These are phyloP conservation scores for Fonsecaea monophora DNA, from an alignment of 2,329 filamentous ascomycete genomes.

Conservation along the genomic window DNA sequence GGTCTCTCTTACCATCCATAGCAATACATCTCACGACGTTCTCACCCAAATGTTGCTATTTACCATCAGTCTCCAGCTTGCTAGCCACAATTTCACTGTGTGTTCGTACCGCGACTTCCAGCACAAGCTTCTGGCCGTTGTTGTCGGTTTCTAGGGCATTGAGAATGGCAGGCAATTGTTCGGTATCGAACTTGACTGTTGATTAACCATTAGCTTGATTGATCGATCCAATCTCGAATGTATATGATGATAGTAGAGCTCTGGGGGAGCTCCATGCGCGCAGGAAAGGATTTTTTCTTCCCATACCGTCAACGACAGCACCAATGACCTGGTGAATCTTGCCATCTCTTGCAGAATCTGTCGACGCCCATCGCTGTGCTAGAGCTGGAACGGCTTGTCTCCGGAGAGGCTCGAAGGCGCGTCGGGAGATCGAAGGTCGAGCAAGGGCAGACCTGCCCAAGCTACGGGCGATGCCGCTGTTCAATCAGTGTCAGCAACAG, in stretches of 20 bases:
- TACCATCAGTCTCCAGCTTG: constrained; percentile 38
- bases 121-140: constrained; percentile 89
- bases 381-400: constrained; percentile 66
- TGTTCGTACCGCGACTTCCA: constrained; percentile 88
- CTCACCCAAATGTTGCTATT: constrained; percentile 97
- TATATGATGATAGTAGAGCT: constrained; percentile 45
- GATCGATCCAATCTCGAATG: constrained; percentile 3
- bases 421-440: constrained; percentile 62
- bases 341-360: constrained; percentile 64
- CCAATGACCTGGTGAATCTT: constrained; percentile 87
- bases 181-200: constrained; percentile 93
- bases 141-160: constrained; percentile 94
- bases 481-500: constrained; percentile 39
- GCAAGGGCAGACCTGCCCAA: constrained; percentile 64
- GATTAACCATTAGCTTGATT: constrained; percentile 27
- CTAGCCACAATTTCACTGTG: constrained; percentile 7
- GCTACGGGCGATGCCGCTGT: constrained; percentile 70
- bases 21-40: constrained; percentile 99
- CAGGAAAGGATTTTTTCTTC: constrained; percentile 31
- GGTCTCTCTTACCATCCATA: constrained; percentile 83
- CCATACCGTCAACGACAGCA: constrained; percentile 96
- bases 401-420: constrained; percentile 63
- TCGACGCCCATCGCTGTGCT: constrained; percentile 67
- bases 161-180: constrained; percentile 94
- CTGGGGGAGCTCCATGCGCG: constrained; percentile 47